Percentiles rank a stretch among this genome's conserved stretches.
Evolutionary conservation across 202 grass and related monocot genomes (phyloP).

Genomic region (Setaria viridis): DNA sequence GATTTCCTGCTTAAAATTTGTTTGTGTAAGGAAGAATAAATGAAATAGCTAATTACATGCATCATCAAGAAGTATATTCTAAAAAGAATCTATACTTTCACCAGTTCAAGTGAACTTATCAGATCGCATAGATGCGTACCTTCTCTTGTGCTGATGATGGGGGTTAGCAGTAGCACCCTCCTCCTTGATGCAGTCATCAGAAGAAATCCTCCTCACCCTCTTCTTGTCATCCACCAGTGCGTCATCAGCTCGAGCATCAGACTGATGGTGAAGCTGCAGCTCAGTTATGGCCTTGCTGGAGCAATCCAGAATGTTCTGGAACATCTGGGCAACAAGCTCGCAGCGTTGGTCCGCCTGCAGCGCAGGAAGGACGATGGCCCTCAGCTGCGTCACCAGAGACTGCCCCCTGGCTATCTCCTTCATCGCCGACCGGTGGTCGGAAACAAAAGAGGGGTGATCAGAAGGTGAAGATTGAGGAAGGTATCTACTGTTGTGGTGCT

Average conservation of each 20-base stretch:
- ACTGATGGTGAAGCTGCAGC: slow-evolving; percentile 19
- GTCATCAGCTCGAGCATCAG: neutral
- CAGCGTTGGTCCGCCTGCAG: slow-evolving; percentile 20
- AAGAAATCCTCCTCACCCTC: slow-evolving; percentile 17
- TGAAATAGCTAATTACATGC: neutral
- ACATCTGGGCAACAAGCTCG: slow-evolving; percentile 42
- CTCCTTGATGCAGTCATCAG: neutral
- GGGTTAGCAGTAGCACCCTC: slow-evolving; percentile 15
- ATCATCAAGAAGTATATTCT: neutral
- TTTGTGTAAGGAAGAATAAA: neutral
- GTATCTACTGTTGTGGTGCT: neutral
- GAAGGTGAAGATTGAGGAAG: neutral
- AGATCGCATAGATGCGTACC: neutral
- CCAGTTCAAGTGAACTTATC: neutral
- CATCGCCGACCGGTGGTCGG: slow-evolving; percentile 18
- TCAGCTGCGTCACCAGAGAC: slow-evolving; percentile 51
- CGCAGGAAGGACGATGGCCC: slow-evolving; percentile 50
- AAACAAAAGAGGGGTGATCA: neutral
- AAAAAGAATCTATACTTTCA: neutral
- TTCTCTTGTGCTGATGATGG: slow-evolving; percentile 42
- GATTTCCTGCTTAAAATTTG: slow-evolving; percentile 34
- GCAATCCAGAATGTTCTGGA: slow-evolving; percentile 48
- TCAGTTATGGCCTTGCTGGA: slow-evolving; percentile 42
- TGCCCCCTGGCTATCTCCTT: slow-evolving; percentile 46
- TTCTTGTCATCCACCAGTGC: slow-evolving; percentile 39